Base-by-base conservation (phyloP, 2,329 filamentous ascomycete genomes). In the Trichoderma sp. region DNA sequence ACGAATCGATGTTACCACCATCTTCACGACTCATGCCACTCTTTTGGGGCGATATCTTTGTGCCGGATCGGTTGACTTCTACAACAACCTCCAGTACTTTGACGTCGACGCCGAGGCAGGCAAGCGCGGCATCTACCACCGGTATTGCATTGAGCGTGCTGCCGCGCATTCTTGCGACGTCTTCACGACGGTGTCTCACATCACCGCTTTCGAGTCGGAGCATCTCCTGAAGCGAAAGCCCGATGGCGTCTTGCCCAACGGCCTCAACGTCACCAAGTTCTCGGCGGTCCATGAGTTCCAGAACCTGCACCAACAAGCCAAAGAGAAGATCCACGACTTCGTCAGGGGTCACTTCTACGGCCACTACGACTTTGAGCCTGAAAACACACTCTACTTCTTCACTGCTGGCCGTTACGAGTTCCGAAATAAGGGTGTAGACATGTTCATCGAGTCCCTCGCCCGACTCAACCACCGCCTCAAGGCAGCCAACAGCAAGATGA, bases 211-310 rank as follows among this genome's bases (percentile, higher is more conserved):
- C 78, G 95, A 99, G 80, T 96, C 92, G 73, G 95, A 99, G 82
- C 94, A 99, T 79, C 80, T 99, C 71, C 85, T 99, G 69, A 98
- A 98, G 85, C 90, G 95, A 69, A 98, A 98, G 80, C 95, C 95
- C 1, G 95, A 99, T 72, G 95, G 95, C 48, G 95, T 99, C 7
- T 79, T 98, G 70, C 95, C 95, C 71, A 99, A 99, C 73, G 95
- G 95, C 69, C 84, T 99, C 73, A 99, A 99, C 73, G 95, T 99
- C 67, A 97, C 77, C 68, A 98, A 98, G 78, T 98, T 98, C 81
- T 94, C 93, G 9, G 95, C 95, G 7, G 93, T 97, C 73, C 95
- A 99, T 82, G 95, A 99, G 79, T 98, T 98, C 82, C 95, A 99
- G 78, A 99, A 99, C 76, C 80, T 99, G 74, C 95, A 98, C 79